Evolutionary conservation across 2,329 filamentous ascomycete genomes (phyloP), one percentile per base, ranked within the genome.

Genomic region (Fusarium heterosporum): DNA sequence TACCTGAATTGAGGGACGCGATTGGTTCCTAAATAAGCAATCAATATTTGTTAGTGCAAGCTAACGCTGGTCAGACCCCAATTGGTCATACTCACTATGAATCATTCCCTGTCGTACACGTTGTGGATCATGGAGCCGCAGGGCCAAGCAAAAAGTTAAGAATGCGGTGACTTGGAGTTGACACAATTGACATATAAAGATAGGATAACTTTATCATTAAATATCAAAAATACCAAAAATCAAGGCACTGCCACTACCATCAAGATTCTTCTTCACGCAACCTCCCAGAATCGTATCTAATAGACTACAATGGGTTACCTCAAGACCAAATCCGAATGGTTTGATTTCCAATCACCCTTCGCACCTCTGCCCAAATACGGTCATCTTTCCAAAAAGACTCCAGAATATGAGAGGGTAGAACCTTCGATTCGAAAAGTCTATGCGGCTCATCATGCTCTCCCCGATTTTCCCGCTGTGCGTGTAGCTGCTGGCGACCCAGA

Each of bases 281-380:
- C 26, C 9, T 17, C 29, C 8, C 14, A 45, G 7, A 7, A 12
- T 13, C 5, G 26, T 7, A 6, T 2, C 8, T 4, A 8, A 14
- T 22, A 39, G 45, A 19, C 8, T 38, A 66, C 7, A 3, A 70
- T 70, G 67, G 51, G 58, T 5, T 53, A 52, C 4, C n/a, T 43
- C 16, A 72, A 67, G 34, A 14, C 47, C 2, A 28, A 40, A 3
- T 42, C 40, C 19, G 57, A 73, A 3, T 68, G 70, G 11, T 46
- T 67, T 16, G 39, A 70, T 12, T 11, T 53, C 3, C 28, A 57
- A 4, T 22, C 28, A 11, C 28, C 53, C 22, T 73, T 70, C 29
- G 46, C 48, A 2, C 62, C 69, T 0, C 41, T 61, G 1, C 69
- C 69, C 3, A 65, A 68, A n/a, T 40, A 73, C 13, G 64, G 70